These are phyloP conservation scores for Speleostelium caveatum DNA, from an alignment of 78 protist species.

Conservation along the genomic window DNA sequence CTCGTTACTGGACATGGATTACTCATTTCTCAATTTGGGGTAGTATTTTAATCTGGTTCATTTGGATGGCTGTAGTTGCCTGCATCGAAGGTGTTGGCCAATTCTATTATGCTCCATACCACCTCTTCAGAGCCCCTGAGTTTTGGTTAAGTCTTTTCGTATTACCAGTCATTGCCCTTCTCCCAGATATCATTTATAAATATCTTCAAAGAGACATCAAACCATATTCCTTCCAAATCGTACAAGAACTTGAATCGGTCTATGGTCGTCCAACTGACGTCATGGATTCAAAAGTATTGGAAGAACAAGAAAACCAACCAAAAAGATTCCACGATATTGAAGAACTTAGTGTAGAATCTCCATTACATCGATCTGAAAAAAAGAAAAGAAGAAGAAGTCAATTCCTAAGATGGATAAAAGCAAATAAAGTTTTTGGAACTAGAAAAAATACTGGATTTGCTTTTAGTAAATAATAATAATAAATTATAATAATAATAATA, in stretches of 20 bases:
- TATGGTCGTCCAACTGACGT: constrained; percentile 58
- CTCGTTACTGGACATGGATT: constrained; percentile 78
- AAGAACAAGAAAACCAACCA: background rate
- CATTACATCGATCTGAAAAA: background rate
- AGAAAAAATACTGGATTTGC: constrained; percentile 60
- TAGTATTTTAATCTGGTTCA: constrained; percentile 65
- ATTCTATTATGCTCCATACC: constrained; percentile 39
- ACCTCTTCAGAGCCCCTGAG: constrained; percentile 5
- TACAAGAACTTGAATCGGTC: constrained; percentile 58
- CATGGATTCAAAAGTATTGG: constrained; percentile 17
- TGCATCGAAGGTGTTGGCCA: constrained; percentile 37
- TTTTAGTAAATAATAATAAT: no score
- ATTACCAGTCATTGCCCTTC: constrained; percentile 40
- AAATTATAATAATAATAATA: no score
- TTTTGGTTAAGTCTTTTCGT: constrained; percentile 42
- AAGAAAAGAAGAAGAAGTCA: constrained; percentile 25
- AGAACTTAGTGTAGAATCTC: constrained; percentile 36
- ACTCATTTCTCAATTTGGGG: constrained; percentile 80
- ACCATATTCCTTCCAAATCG: constrained; percentile 65
- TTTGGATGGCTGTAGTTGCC: constrained; percentile 51
- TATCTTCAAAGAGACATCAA: constrained; percentile 46
- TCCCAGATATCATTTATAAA: constrained; percentile 50
- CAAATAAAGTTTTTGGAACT: constrained; percentile 9
- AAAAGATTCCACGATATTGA: constrained; percentile 24
- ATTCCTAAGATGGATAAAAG: constrained; percentile 61